These are phyloP conservation scores for Globisporangium viniferum DNA, from an alignment of 352 stramenopile species.

Conservation along the genomic window DNA sequence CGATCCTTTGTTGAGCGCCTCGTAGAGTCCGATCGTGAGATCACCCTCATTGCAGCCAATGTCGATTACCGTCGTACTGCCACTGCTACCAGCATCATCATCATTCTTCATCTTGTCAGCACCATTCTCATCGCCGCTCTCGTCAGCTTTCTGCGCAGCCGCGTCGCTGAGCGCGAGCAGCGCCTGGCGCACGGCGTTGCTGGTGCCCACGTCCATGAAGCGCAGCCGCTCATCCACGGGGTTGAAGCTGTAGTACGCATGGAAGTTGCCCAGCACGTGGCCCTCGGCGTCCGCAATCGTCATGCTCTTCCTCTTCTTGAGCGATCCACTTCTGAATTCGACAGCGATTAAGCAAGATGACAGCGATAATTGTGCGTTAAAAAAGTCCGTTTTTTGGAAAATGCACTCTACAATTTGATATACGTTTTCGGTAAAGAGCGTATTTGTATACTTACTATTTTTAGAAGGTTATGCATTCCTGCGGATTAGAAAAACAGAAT, in stretches of 20 bases:
- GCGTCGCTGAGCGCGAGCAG: slow-evolving; percentile 27
- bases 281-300: slow-evolving; percentile 48
- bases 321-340: too few relatives aligned
- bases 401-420: too few relatives aligned
- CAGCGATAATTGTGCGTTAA: too few relatives aligned
- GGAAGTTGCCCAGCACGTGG: slow-evolving; percentile 82
- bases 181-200: slow-evolving; percentile 35
- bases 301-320: not conserved
- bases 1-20: slow-evolving; percentile 39
- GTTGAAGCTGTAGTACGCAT: slow-evolving; percentile 86
- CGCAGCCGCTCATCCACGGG: slow-evolving; percentile 65
- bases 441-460: too few relatives aligned
- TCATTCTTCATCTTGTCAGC: slow-evolving; percentile 9
- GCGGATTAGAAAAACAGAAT: too few relatives aligned
- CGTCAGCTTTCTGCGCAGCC: not conserved
- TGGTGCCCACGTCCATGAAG: slow-evolving; percentile 57
- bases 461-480: too few relatives aligned
- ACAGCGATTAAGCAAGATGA: too few relatives aligned
- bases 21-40: slow-evolving; percentile 66
- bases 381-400: too few relatives aligned
- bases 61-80: slow-evolving; percentile 48
- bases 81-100: slow-evolving; percentile 13
- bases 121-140: slow-evolving; percentile 4
- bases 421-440: too few relatives aligned
- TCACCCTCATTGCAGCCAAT: slow-evolving; percentile 85